Evolutionary conservation across 768 basidiomycete species (phyloP).

Genomic region (Psilocybe tampanensis): DNA sequence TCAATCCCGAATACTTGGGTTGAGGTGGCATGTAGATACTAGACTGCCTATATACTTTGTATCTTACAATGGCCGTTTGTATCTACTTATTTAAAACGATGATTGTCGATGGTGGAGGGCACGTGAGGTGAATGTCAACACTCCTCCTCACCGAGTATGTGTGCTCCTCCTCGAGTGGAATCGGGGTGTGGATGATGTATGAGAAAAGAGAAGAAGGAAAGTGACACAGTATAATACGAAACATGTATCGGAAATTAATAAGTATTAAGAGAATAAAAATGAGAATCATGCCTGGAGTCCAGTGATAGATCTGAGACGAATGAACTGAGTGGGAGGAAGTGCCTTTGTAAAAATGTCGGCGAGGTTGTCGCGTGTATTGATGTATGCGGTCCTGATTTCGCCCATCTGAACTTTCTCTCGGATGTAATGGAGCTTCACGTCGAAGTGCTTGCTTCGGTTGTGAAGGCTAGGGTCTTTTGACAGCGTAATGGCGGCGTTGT

Average conservation of each 20-base stretch:
- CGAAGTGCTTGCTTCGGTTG: slow-evolving; percentile 42
- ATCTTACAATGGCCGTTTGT: no score
- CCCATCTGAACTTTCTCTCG: slow-evolving; percentile 31
- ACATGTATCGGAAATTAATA: neutral
- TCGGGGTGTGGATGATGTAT: neutral
- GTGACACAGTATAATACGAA: no score
- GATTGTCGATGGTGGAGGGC: no score
- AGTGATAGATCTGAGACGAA: slow-evolving; percentile 10
- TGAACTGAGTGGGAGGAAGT: slow-evolving; percentile 22
- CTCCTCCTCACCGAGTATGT: slow-evolving; percentile 33
- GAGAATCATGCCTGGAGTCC: slow-evolving; percentile 1
- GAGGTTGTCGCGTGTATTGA: slow-evolving; percentile 33
- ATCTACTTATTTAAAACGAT: no score
- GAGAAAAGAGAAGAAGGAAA: no score
- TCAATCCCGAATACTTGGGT: no score
- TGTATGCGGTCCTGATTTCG: slow-evolving; percentile 28
- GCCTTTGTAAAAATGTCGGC: slow-evolving; percentile 46
- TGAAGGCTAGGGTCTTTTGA: slow-evolving; percentile 37
- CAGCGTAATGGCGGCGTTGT: slow-evolving; percentile 36
- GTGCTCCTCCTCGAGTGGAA: slow-evolving; percentile 19
- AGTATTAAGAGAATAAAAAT: neutral
- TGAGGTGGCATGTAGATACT: no score
- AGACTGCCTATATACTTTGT: no score
- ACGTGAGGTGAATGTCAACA: slow-evolving; percentile 14
- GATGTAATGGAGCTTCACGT: slow-evolving; percentile 40